Evolutionary conservation across 1,139 yeast species (phyloP).

Genomic region (Groenewaldozyma auringiensis): DNA sequence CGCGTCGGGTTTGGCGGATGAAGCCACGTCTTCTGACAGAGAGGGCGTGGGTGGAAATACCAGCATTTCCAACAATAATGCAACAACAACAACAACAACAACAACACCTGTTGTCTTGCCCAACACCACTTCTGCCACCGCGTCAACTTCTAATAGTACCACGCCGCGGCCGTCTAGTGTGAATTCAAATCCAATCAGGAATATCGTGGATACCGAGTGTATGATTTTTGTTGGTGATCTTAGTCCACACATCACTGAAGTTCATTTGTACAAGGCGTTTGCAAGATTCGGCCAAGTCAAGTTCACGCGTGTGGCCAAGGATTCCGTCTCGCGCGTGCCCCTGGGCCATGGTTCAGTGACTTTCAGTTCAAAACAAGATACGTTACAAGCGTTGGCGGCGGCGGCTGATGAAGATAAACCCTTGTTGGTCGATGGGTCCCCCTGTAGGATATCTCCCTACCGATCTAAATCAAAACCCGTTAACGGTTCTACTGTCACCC

Average conservation of each 20-base stretch:
- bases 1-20: background rate
- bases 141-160: no score
- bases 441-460: conserved; percentile 92
- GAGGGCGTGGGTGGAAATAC: background rate
- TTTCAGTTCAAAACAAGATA: conserved; percentile 71
- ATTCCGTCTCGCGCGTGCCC: conserved; percentile 77
- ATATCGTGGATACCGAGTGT: conserved; percentile 13
- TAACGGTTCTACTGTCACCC: conserved; percentile 8
- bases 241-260: conserved; percentile 75
- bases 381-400: conserved; percentile 74
- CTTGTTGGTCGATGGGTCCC: conserved; percentile 72
- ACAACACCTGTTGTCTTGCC: background rate
- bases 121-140: background rate
- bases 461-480: conserved; percentile 52
- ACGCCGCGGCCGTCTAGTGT: background rate
- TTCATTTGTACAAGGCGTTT: conserved; percentile 74
- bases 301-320: conserved; percentile 88
- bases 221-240: conserved; percentile 88
- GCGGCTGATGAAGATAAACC: conserved; percentile 27
- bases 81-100: background rate
- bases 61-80: no score
- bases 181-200: background rate
- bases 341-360: conserved; percentile 92
- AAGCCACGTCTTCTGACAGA: background rate
- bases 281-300: conserved; percentile 79